Evolutionary conservation across 1,284 basidiomycete species (phyloP).

Genomic region (Gomphus sp.): DNA sequence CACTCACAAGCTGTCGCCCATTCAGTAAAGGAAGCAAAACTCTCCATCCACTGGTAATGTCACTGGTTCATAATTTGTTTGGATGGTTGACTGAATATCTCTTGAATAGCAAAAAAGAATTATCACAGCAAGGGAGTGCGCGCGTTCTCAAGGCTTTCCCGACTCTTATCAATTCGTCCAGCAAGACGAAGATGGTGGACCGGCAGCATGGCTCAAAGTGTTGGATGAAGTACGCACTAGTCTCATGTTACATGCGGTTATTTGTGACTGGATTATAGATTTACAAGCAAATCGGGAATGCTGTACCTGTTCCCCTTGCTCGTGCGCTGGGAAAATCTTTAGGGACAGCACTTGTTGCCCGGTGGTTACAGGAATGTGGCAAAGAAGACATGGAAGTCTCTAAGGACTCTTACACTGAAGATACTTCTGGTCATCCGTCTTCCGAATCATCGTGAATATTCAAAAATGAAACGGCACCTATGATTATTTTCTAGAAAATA

Average conservation of each 20-base stretch:
- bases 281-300: constrained; percentile 64
- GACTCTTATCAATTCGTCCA: constrained; percentile 54
- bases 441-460: not conserved
- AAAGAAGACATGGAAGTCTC: constrained; percentile 17
- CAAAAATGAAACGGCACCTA: not conserved
- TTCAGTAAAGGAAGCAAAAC: constrained; percentile 38
- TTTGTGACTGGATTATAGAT: constrained; percentile 31
- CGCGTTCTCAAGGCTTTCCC: constrained; percentile 65
- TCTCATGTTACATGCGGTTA: not conserved
- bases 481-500: too few relatives aligned
- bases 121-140: constrained; percentile 52
- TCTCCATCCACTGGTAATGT: constrained; percentile 50
- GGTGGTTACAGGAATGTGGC: not conserved
- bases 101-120: constrained; percentile 53
- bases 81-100: not conserved
- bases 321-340: constrained; percentile 51
- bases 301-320: constrained; percentile 60
- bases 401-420: not conserved
- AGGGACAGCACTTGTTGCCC: constrained; percentile 34
- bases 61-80: not conserved
- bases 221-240: constrained; percentile 38
- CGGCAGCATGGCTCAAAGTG: constrained; percentile 19
- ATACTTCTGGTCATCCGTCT: not conserved
- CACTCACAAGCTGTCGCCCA: constrained; percentile 44
- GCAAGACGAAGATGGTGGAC: constrained; percentile 19